Evolutionary conservation across 495 filamentous ascomycete species (phyloP).

Genomic region (Cenococcum geophilum): DNA sequence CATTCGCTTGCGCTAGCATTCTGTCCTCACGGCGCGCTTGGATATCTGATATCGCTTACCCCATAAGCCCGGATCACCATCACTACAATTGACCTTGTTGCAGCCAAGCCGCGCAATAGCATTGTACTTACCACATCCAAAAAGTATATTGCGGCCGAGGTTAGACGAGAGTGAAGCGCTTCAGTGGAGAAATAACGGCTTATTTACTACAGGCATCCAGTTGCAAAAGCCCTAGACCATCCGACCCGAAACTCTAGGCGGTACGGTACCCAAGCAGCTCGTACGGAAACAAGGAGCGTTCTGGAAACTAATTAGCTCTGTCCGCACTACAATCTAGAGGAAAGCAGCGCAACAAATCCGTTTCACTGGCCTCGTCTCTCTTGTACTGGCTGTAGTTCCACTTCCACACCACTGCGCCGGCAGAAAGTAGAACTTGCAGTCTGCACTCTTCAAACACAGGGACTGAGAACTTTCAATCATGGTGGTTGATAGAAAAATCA

Average conservation of each 20-base stretch:
- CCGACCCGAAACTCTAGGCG: neutral
- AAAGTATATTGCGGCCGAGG: too few relatives aligned
- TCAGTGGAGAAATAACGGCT: neutral
- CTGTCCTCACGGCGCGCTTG: neutral
- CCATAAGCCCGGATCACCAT: neutral
- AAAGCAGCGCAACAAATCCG: neutral
- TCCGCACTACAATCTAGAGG: neutral
- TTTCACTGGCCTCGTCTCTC: neutral
- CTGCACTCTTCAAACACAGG: neutral
- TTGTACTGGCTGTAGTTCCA: neutral
- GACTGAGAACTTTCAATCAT: neutral
- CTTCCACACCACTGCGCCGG: neutral
- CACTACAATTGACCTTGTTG: neutral
- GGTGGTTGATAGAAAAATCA: neutral
- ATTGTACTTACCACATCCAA: too few relatives aligned
- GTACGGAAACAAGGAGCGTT: neutral
- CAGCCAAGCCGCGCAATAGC: too few relatives aligned
- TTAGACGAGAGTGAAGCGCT: too few relatives aligned
- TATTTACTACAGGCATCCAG: neutral
- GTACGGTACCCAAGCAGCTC: neutral
- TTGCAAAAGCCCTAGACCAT: neutral
- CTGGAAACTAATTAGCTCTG: neutral
- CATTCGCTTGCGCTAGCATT: neutral
- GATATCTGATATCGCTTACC: neutral
- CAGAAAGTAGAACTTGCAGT: neutral